These are phyloP conservation scores for Xylaria sp. DNA, from an alignment of 2,329 filamentous ascomycete genomes.

Conservation along the genomic window DNA sequence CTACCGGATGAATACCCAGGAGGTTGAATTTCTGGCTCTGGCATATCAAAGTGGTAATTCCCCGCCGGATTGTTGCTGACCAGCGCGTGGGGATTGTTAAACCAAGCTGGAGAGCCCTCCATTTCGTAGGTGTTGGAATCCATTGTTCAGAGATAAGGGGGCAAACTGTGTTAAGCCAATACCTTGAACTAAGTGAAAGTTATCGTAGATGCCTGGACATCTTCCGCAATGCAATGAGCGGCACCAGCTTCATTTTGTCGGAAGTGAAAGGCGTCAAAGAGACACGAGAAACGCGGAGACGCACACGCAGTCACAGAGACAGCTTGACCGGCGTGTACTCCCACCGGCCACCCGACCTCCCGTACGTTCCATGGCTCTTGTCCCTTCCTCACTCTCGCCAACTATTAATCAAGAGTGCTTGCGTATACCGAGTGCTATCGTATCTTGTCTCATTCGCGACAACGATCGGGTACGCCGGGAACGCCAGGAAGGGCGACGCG, in stretches of 20 bases:
- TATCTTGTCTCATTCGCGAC: background rate
- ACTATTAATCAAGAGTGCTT: background rate
- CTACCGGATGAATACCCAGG: background rate
- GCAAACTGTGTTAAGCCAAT: background rate
- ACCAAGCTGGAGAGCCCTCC: background rate
- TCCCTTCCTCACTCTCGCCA: background rate
- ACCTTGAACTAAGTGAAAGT: background rate
- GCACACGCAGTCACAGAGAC: background rate
- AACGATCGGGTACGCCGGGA: background rate
- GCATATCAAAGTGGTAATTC: background rate
- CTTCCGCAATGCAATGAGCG: background rate
- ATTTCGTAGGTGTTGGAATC: constrained; percentile 11
- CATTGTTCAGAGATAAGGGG: background rate
- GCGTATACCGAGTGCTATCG: background rate
- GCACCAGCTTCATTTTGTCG: constrained; percentile 18
- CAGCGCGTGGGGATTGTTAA: background rate
- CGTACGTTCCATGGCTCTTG: background rate
- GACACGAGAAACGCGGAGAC: background rate
- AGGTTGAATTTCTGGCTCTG: background rate
- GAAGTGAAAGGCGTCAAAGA: background rate
- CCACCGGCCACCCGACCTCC: background rate
- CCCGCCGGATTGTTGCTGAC: background rate
- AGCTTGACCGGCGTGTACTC: background rate
- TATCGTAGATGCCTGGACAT: background rate
- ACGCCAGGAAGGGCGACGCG: constrained; percentile 12